These are phyloP conservation scores for Takakia lepidozioides DNA, from an alignment of 225 moss, liverwort and hornwort species.

Conservation along the genomic window DNA sequence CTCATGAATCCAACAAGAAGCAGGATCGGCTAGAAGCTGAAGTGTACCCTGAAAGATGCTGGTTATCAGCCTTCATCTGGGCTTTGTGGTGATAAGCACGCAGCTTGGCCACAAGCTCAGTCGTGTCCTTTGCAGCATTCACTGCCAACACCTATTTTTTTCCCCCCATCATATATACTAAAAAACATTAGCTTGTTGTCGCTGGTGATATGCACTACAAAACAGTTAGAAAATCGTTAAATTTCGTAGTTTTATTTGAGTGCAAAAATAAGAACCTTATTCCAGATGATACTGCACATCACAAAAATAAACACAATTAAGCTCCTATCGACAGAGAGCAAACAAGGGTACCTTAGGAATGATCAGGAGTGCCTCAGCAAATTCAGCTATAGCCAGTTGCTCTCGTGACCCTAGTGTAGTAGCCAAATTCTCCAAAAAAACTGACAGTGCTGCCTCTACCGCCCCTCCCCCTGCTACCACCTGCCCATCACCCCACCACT, in stretches of 20 bases:
- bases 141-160: slow-evolving; percentile 37
- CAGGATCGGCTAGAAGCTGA: no score
- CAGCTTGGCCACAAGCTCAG: slow-evolving; percentile 47
- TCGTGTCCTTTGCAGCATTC: slow-evolving; percentile 54
- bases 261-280: no score
- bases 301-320: neutral
- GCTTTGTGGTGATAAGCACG: slow-evolving; percentile 49
- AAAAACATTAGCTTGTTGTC: no score
- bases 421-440: slow-evolving; percentile 71
- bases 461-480: slow-evolving; percentile 82
- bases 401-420: slow-evolving; percentile 75
- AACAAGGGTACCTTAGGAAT: slow-evolving; percentile 55
- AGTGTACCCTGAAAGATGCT: slow-evolving; percentile 36
- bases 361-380: slow-evolving; percentile 78
- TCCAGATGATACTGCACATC: no score
- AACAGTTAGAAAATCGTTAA: no score
- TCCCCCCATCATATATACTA: no score
- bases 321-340: neutral
- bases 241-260: no score
- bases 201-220: no score
- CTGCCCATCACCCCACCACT: slow-evolving; percentile 29
- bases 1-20: no score
- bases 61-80: slow-evolving; percentile 52
- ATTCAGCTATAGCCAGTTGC: slow-evolving; percentile 81
- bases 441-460: slow-evolving; percentile 73